phyloP scores from a whole-genome alignment of 1,284 basidiomycete species.

The Rhodotorula sp. region DNA sequence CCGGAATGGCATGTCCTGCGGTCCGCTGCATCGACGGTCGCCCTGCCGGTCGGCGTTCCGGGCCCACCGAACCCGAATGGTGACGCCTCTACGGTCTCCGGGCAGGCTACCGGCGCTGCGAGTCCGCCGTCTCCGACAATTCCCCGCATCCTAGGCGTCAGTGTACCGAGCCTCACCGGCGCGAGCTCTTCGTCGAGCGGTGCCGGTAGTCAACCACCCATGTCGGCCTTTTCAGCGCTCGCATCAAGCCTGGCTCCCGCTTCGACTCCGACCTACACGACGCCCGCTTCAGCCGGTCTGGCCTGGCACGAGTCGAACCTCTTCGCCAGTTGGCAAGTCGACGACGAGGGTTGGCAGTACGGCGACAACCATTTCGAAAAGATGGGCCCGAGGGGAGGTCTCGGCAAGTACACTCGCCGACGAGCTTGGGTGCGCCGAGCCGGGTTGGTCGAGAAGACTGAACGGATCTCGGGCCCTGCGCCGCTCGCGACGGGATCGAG shows the following conservation, averaged over 20 bases:
- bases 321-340: conserved; percentile 45
- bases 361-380: conserved; percentile 55
- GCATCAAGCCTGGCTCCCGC: not conserved
- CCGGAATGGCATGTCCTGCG: conserved; percentile 50
- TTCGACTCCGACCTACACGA: not conserved
- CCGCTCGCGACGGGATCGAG: too few relatives aligned
- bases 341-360: conserved; percentile 53
- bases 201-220: not conserved
- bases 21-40: conserved; percentile 20
- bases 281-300: not conserved
- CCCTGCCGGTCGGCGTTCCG: conserved; percentile 1
- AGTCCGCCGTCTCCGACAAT: conserved; percentile 10
- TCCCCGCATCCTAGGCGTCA: conserved; percentile 11
- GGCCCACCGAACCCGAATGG: not conserved
- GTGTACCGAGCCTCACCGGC: conserved; percentile 8
- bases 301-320: conserved; percentile 20
- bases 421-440: conserved; percentile 52
- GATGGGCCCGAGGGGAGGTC: conserved; percentile 48
- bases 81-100: not conserved
- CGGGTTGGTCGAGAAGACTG: conserved; percentile 46
- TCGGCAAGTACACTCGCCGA: conserved; percentile 52
- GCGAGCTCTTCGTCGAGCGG: conserved; percentile 4
- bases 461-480: conserved; percentile 23
- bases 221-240: conserved; percentile 1
- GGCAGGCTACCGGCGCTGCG: not conserved